phyloP scores from a whole-genome alignment of 192 early-diverging fungal genomes.

The Backusella liffmaniae region DNA sequence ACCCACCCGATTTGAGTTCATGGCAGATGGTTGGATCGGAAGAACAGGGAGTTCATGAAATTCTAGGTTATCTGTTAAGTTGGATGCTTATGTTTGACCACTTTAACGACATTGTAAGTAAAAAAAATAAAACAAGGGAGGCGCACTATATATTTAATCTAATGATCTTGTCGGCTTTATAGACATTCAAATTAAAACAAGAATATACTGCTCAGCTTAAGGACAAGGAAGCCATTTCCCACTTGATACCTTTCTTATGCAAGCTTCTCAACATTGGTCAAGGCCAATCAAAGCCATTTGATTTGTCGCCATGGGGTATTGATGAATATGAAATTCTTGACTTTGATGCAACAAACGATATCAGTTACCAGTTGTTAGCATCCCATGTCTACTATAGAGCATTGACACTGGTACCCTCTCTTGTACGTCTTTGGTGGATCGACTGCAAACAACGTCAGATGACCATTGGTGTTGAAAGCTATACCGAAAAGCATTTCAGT shows the following conservation, averaged over 20 bases:
- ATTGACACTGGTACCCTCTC: constrained; percentile 60
- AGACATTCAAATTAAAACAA: constrained; percentile 66
- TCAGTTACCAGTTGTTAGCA: constrained; percentile 63
- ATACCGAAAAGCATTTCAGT: constrained; percentile 73
- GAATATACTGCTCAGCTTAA: constrained; percentile 58
- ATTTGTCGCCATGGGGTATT: constrained; percentile 69
- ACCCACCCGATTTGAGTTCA: constrained; percentile 11
- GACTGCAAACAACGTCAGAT: constrained; percentile 79
- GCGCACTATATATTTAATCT: not conserved
- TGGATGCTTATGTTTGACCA: constrained; percentile 78
- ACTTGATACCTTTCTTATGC: constrained; percentile 64
- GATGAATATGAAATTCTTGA: constrained; percentile 59
- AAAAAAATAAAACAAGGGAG: not conserved
- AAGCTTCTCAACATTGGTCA: constrained; percentile 61
- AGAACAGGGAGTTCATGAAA: constrained; percentile 36
- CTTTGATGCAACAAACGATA: constrained; percentile 47
- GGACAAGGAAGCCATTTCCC: constrained; percentile 43
- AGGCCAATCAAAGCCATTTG: constrained; percentile 50
- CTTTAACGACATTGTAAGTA: constrained; percentile 72
- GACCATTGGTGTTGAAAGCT: constrained; percentile 68
- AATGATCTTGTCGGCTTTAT: not conserved
- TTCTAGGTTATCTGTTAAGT: constrained; percentile 65
- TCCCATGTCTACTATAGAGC: constrained; percentile 71
- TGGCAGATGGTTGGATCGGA: constrained; percentile 25
- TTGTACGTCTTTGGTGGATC: constrained; percentile 77